phyloP scores from a whole-genome alignment of 768 basidiomycete genomes.

The Boletellus ananiceps region DNA sequence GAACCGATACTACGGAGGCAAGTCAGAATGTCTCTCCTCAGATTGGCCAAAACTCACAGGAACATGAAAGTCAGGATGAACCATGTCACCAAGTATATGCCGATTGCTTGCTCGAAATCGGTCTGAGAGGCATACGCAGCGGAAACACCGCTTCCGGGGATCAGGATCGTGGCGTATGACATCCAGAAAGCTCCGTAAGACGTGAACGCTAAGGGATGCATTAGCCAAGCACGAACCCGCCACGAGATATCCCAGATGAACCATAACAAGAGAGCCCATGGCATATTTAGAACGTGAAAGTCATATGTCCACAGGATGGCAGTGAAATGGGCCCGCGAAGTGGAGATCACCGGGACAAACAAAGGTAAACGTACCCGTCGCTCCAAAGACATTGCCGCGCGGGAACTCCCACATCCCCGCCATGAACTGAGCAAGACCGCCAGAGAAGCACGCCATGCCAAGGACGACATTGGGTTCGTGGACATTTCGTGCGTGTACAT shows the following conservation, averaged over 20 bases:
- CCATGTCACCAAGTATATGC: constrained; percentile 75
- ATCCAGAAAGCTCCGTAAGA: constrained; percentile 89
- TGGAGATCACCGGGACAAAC: not conserved
- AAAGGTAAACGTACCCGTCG: constrained; percentile 48
- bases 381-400: constrained; percentile 65
- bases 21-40: not conserved
- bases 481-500: constrained; percentile 53
- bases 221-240: not conserved
- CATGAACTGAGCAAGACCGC: constrained; percentile 80
- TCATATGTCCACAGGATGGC: not conserved
- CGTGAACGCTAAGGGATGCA: constrained; percentile 52
- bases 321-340: too few species aligned
- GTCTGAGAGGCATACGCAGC: constrained; percentile 42
- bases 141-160: constrained; percentile 62
- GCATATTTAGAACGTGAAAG: not conserved
- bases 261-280: not conserved
- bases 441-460: constrained; percentile 83
- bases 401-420: constrained; percentile 91
- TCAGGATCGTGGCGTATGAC: constrained; percentile 69
- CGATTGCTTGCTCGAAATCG: constrained; percentile 56
- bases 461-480: constrained; percentile 63
- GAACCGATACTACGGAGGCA: constrained; percentile 39
- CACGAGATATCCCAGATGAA: not conserved
- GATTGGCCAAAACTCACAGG: constrained; percentile 39
- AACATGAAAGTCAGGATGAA: constrained; percentile 66